These are phyloP conservation scores for Monocercomonoides exilis DNA, from an alignment of 78 protist genomes.

Conservation along the genomic window DNA sequence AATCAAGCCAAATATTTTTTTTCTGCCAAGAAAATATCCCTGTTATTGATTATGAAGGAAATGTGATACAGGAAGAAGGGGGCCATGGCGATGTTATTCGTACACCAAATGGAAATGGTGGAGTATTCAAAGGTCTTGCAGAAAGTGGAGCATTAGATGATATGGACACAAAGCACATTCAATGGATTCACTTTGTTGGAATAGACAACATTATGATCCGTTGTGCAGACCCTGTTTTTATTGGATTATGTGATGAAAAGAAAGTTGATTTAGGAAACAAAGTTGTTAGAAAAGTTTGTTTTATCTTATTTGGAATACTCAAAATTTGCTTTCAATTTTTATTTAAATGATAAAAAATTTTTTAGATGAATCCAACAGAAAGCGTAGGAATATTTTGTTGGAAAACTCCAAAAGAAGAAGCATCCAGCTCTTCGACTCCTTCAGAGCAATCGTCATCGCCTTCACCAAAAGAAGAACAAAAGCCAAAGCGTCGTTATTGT, in stretches of 20 bases:
- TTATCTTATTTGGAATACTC: too few relatives aligned
- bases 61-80: too few relatives aligned
- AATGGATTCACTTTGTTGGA: not conserved
- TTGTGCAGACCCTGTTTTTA: not conserved
- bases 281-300: not conserved
- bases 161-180: not conserved
- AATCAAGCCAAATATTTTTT: not conserved
- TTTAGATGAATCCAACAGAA: not conserved
- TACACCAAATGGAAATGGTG: not conserved
- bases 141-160: not conserved
- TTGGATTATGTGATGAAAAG: not conserved
- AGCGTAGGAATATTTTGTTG: not conserved
- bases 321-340: too few relatives aligned
- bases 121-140: not conserved
- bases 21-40: not conserved
- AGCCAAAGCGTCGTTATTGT: too few relatives aligned
- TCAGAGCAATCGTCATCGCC: too few relatives aligned
- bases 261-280: not conserved
- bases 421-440: too few relatives aligned
- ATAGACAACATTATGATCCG: not conserved
- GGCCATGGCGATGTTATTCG: not conserved
- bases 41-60: not conserved
- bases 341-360: too few relatives aligned
- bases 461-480: too few relatives aligned
- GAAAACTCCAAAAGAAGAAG: too few relatives aligned